Conservation (phyloP, 192 early-diverging fungal genomes). For the Lobosporangium transversale region DNA sequence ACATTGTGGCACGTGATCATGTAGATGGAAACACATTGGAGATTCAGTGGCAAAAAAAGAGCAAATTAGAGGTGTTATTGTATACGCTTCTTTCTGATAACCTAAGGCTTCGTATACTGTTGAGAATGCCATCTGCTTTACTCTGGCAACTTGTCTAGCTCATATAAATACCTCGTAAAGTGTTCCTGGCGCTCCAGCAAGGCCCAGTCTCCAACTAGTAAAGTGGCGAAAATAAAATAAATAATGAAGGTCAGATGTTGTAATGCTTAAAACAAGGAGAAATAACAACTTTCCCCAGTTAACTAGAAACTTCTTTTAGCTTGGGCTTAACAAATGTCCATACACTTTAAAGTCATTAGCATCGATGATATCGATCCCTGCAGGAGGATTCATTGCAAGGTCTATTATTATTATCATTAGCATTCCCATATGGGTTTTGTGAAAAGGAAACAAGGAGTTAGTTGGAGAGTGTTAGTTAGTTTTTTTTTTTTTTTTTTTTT, state of each 20-base stretch:
- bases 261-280: no score
- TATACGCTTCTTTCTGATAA: no score
- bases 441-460: background rate
- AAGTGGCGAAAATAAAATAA: conserved; percentile 1
- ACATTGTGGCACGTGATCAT: conserved; percentile 1
- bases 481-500: no score
- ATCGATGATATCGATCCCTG: conserved; percentile 61
- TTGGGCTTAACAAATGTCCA: no score
- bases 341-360: conserved; percentile 67
- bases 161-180: conserved; percentile 69
- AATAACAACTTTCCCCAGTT: no score
- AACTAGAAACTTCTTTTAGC: no score
- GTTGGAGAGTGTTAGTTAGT: no score
- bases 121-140: background rate
- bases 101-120: background rate
- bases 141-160: no score
- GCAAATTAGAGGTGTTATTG: no score
- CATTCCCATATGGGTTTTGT: background rate
- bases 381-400: conserved; percentile 61
- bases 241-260: background rate
- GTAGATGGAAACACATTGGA: background rate
- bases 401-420: conserved; percentile 30
- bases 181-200: conserved; percentile 73
- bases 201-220: conserved; percentile 72
- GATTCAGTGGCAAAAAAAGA: background rate